Base-by-base conservation (phyloP, 192 early-diverging fungal species). In the Spizellomyces punctatus region DNA sequence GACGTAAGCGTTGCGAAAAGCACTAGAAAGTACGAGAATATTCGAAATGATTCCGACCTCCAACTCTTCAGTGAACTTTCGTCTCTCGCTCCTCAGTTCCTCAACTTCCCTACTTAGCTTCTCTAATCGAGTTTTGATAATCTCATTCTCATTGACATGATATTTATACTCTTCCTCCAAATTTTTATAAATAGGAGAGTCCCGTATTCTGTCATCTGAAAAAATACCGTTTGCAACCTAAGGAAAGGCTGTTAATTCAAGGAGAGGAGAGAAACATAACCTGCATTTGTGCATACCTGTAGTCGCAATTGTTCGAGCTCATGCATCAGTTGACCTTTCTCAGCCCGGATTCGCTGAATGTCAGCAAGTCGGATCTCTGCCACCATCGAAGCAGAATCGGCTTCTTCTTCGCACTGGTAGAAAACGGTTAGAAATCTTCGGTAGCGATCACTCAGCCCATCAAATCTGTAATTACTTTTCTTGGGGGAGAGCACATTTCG, bases 41-140 rank as follows among this genome's bases (percentile, higher is more conserved):
- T n/a, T 10, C 5, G 64, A 8, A 5, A 22, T 17, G 10, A n/a
- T 46, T 45, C 59, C 12, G 22, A 82, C 81, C 67, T 79, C 78
- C 49, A 81, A 56, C 16, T 78, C 46, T 56, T 85, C 85, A 14
- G 66, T 68, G 63, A 78, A 76, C 22, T 78, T 81, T 42, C 78
- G 27, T 50, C 81, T 66, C 41, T 83, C 79, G 8, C 46, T 22
- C 52, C 71, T 22, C 8, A 78, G 49, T 36, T 76, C 70, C 36
- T 82, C 75, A 6, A 76, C 19, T 54, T 86, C 77, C 8, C 46
- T 46, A 10, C 44, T 22, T 10, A 78, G 12, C 66, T 64, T 77
- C 27, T 82, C 79, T 14, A 74, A 16, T 19, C 76, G 74, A n/a
- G 63, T 59, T 67, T 79, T 78, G 14, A 80, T 61, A 9, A 69